Evolutionary conservation across 441 rosid genomes (phyloP), one percentile per base, ranked within the genome.

Genomic region (Breynia disticha): DNA sequence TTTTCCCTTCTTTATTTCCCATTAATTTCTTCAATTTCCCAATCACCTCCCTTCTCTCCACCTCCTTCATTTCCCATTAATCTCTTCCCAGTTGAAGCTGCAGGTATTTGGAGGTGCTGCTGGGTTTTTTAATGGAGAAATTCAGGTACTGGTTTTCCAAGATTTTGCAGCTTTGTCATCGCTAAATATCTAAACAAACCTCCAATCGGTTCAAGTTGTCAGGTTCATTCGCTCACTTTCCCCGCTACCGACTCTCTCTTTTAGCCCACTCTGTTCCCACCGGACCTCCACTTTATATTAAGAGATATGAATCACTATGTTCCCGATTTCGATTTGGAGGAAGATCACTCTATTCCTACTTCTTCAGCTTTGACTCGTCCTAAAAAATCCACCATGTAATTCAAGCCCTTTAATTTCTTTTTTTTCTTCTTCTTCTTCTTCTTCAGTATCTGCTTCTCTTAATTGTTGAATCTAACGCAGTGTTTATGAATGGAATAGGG

Each of bases 241-340:
- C n/a, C 44, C n/a, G 10, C 13, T 7, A 3, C 44, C 13, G 44
- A 41, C n/a, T 41, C 44, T 15, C 13, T 15, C 44, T 41, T 41
- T 41, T 41, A 28, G 35, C 35, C 8, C 35, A 28, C 35, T 28
- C 35, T 28, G 7, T 9, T 28, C 35, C 35, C 35, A 28, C 35
- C 35, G 5, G 35, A 28, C 35, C 7, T 3, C 35, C n/a, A n/a
- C n/a, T n/a, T n/a, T 28, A 28, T 28, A 28, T 28, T 3, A 41
- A 41, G 44, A 41, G 44, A 38, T n/a, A 89, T 86, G 93, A 79
- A 72, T 70, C 82, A 66, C 72, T 76, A 73, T 51, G 95, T 83
- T 20, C 97, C 95, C 0, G 91, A 83, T 52, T 90, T 81, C 56
- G 82, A 79, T 0, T 62, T 78, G 54, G 89, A 73, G 14, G 89